phyloP scores from a whole-genome alignment of 2,329 filamentous ascomycete genomes.

The Venturia effusa region DNA sequence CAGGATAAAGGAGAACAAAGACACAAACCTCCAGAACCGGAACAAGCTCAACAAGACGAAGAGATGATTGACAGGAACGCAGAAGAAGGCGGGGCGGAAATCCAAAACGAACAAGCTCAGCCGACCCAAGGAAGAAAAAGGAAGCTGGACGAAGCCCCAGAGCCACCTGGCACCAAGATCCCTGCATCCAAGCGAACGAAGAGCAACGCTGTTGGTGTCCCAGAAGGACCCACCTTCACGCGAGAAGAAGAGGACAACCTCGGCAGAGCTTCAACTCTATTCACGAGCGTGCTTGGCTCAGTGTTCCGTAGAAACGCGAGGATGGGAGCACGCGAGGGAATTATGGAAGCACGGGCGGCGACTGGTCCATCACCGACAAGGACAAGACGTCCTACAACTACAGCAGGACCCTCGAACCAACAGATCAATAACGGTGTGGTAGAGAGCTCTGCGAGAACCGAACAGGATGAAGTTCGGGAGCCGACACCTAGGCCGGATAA shows the following conservation, averaged over 20 bases:
- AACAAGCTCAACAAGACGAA: too few relatives aligned
- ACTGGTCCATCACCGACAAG: not conserved
- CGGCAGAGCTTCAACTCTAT: not conserved
- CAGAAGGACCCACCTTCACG: not conserved
- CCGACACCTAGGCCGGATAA: not conserved
- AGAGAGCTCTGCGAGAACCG: not conserved
- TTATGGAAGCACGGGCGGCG: not conserved
- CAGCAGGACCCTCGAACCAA: not conserved
- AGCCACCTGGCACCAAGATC: not conserved
- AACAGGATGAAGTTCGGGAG: not conserved
- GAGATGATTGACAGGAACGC: not conserved
- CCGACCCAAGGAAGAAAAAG: not conserved
- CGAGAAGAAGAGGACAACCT: not conserved
- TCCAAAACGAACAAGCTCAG: not conserved
- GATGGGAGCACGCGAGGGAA: not conserved
- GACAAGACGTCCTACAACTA: not conserved
- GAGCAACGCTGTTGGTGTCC: not conserved
- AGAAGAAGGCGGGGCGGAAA: not conserved
- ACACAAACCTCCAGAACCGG: too few relatives aligned
- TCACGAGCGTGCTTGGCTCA: not conserved
- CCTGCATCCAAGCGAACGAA: not conserved
- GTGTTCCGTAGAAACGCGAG: not conserved
- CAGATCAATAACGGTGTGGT: not conserved
- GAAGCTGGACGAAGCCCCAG: not conserved
- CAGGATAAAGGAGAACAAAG: too few relatives aligned